Conservation (phyloP, 2,329 filamentous ascomycete genomes). For the Hypomyces perniciosus region DNA sequence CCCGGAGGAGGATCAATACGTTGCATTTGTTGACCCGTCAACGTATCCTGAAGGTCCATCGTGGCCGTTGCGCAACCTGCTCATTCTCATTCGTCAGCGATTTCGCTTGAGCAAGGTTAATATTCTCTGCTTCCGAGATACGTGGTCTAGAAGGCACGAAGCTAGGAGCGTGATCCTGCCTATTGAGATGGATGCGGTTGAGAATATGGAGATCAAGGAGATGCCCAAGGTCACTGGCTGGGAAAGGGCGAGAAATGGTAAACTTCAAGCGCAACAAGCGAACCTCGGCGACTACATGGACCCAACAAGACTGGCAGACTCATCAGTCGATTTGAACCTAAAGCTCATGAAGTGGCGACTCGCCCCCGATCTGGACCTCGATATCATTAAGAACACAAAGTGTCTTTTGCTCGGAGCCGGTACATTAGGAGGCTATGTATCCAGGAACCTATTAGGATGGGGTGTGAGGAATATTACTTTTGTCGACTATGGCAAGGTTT, state of each 20-base stretch:
- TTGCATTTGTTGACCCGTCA: conserved; percentile 88
- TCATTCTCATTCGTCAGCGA: conserved; percentile 76
- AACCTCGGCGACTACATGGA: conserved; percentile 94
- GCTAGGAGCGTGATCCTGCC: conserved; percentile 74
- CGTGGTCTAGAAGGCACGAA: conserved; percentile 68
- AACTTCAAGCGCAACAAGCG: conserved; percentile 69
- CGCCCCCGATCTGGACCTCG: conserved; percentile 78
- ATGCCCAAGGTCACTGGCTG: conserved; percentile 93
- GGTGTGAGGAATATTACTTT: conserved; percentile 93
- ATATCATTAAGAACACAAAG: conserved; percentile 81
- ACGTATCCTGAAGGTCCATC: conserved; percentile 83
- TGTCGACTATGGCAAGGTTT: conserved; percentile 87
- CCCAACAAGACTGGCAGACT: conserved; percentile 77
- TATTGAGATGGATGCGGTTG: conserved; percentile 48
- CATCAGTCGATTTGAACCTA: conserved; percentile 90
- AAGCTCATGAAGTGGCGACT: conserved; percentile 99
- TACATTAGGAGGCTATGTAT: conserved; percentile 89
- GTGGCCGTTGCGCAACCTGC: conserved; percentile 86
- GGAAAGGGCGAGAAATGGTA: conserved; percentile 77
- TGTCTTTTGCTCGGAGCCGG: conserved; percentile 89
- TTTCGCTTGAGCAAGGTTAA: conserved; percentile 74
- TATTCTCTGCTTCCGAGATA: conserved; percentile 85
- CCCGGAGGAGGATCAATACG: conserved; percentile 66
- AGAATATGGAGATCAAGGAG: conserved; percentile 37
- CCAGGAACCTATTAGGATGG: conserved; percentile 89